phyloP scores from a whole-genome alignment of 106 monocot genomes.

The Platanthera zijinensis region DNA sequence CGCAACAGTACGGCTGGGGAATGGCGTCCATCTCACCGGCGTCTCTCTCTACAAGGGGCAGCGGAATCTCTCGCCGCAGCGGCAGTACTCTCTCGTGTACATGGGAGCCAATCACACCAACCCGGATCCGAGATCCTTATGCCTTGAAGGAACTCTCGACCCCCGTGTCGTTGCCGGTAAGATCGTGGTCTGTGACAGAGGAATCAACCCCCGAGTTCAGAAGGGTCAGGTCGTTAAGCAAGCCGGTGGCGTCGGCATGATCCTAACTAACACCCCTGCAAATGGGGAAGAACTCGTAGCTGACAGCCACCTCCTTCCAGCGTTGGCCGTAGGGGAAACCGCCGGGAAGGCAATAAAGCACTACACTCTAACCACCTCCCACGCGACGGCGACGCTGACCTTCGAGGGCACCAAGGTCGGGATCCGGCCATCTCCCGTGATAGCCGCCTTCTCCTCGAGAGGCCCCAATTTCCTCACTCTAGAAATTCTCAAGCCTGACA shows the following conservation, averaged over 20 bases:
- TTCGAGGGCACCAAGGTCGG: slow-evolving; percentile 77
- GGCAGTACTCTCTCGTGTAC: slow-evolving; percentile 64
- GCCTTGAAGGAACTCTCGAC: slow-evolving; percentile 66
- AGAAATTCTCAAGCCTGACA: slow-evolving; percentile 82
- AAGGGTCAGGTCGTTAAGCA: slow-evolving; percentile 84
- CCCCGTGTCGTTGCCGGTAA: slow-evolving; percentile 55
- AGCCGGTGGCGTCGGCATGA: slow-evolving; percentile 81
- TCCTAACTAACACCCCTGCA: slow-evolving; percentile 58
- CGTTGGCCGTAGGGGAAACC: slow-evolving; percentile 45
- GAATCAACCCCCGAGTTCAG: slow-evolving; percentile 72
- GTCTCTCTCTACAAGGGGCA: slow-evolving; percentile 74
- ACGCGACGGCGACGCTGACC: slow-evolving; percentile 43
- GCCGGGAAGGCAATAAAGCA: slow-evolving; percentile 48
- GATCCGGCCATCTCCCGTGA: slow-evolving; percentile 73
- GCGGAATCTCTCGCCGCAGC: slow-evolving; percentile 19
- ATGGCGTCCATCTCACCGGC: slow-evolving; percentile 40
- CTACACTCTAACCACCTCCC: slow-evolving; percentile 16
- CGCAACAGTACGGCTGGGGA: slow-evolving; percentile 42
- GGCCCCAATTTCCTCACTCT: slow-evolving; percentile 72
- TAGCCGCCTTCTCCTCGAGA: slow-evolving; percentile 84
- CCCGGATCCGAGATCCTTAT: slow-evolving; percentile 58
- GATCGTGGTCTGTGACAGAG: slow-evolving; percentile 84
- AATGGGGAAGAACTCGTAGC: slow-evolving; percentile 85
- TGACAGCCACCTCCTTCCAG: slow-evolving; percentile 77
- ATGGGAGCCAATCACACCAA: slow-evolving; percentile 37